Base-by-base conservation (phyloP, 306 rosid species). In the Oxytropis ochrocephala region DNA sequence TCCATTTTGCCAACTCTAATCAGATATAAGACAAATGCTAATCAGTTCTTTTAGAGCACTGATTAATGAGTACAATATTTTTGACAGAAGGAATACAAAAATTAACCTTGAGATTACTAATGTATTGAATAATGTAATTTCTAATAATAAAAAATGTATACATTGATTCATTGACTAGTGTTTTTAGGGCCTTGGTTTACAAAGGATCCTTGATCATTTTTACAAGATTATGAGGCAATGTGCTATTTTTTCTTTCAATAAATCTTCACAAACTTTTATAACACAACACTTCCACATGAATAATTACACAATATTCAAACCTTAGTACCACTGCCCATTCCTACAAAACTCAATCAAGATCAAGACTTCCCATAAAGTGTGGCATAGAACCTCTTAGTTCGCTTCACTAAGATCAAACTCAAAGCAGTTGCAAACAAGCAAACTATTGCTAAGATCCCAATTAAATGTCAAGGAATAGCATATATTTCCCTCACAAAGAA, bases 391-490 rank as follows among this genome's bases (percentile, higher is more conserved):
- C 77, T 78, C 83, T 69, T 87, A 0, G 94, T 85, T 41, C 88
- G 36, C 5, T 72, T 66, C 79, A 84, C 89, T 13, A 81, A 67
- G 35, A 83, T 18, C 68, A 79, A 48, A 61, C 90, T 90, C 51
- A 90, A 67, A 27, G 50, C 73, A 10, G 83, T 50, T 27, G 89
- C 94, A 67, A 79, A 27, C 12, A 90, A 4, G 74, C 95, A 88
- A 71, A 85, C 76, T 9, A 78, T 80, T 17, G 90, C 85, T 9
- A 90, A 75, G 53, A 90, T 83, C 11, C 71, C 85, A 80, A n/a
- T n/a, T n/a, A n/a, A 78, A 90, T 1, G 91, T 90, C 6, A 88
- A 11, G 55, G 95, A 84, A 67, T 79, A 90, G 47, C 95, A 88
- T 68, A 90, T 74, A 18, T 66, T 75, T 13, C 97, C 97, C 32